These are phyloP conservation scores for Phytophthora sp. DNA, from an alignment of 352 stramenopile species.

Conservation along the genomic window DNA sequence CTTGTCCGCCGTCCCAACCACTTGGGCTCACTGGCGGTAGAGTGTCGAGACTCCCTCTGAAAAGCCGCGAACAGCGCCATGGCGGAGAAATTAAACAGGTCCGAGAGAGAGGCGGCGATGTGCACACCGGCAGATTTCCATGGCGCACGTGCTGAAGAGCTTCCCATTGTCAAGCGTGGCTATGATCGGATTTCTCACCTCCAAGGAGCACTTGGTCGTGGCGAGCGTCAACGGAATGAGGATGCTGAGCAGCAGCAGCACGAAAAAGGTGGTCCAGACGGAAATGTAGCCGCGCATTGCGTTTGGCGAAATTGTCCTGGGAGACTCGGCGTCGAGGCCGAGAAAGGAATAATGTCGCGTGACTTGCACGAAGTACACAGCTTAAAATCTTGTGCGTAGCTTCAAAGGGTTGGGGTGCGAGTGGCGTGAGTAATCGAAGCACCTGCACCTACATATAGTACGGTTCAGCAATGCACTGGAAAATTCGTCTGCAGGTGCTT, in stretches of 20 bases:
- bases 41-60: slow-evolving; percentile 22
- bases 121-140: neutral
- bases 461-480: too few relatives aligned
- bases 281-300: too few relatives aligned
- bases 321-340: too few relatives aligned
- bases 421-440: too few relatives aligned
- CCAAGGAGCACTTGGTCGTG: slow-evolving; percentile 4
- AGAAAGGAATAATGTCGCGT: too few relatives aligned
- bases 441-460: too few relatives aligned
- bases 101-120: slow-evolving; percentile 20
- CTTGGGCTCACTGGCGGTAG: slow-evolving; percentile 22
- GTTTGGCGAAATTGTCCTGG: too few relatives aligned
- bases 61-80: neutral
- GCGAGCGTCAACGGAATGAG: slow-evolving; percentile 4
- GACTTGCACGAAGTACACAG: too few relatives aligned
- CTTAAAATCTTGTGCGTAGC: too few relatives aligned
- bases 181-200: slow-evolving; percentile 17
- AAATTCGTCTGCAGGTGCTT: too few relatives aligned
- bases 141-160: slow-evolving; percentile 25
- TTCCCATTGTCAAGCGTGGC: slow-evolving; percentile 23
- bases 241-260: slow-evolving; percentile 5
- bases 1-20: slow-evolving; percentile 14
- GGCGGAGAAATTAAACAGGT: slow-evolving; percentile 29
- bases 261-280: too few relatives aligned
- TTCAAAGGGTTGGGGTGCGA: too few relatives aligned